Evolutionary conservation across 352 stramenopile species (phyloP).

Genomic region (Phytophthora vignae): DNA sequence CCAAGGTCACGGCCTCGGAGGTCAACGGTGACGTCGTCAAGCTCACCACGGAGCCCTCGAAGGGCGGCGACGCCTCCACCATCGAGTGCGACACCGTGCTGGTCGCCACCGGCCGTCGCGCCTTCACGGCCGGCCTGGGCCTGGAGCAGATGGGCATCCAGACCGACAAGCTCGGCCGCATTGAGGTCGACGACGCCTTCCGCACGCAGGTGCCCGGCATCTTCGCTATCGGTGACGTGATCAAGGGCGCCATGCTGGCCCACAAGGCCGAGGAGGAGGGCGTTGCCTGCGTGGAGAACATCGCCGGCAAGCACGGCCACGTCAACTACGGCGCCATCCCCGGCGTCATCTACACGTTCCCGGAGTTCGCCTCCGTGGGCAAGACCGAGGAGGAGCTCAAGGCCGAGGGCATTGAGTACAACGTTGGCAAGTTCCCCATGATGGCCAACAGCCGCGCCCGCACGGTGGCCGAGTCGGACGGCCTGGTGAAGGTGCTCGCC

Average conservation of each 20-base stretch:
- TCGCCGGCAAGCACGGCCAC: slow-evolving; percentile 97
- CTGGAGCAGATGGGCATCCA: slow-evolving; percentile 98
- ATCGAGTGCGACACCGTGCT: slow-evolving; percentile 87
- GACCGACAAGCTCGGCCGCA: slow-evolving; percentile 96
- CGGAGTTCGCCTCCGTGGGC: slow-evolving; percentile 95
- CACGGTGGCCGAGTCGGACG: slow-evolving; percentile 94
- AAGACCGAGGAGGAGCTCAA: slow-evolving; percentile 99
- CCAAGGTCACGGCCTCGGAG: slow-evolving; percentile 96
- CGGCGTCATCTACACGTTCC: slow-evolving; percentile 98
- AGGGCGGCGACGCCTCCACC: slow-evolving; percentile 56
- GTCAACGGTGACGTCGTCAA: slow-evolving; percentile 94
- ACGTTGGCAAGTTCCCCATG: slow-evolving; percentile 98
- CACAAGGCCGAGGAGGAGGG: slow-evolving; percentile 99
- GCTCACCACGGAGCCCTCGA: slow-evolving; percentile 94
- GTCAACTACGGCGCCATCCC: slow-evolving; percentile 99
- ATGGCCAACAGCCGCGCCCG: slow-evolving; percentile 97
- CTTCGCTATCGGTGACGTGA: slow-evolving; percentile 98
- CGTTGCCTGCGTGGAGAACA: slow-evolving; percentile 97
- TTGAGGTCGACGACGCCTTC: slow-evolving; percentile 98
- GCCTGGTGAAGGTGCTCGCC: slow-evolving; percentile 98
- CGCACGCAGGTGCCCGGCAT: slow-evolving; percentile 94
- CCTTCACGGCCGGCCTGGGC: slow-evolving; percentile 96
- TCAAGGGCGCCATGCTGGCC: slow-evolving; percentile 98
- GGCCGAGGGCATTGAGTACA: slow-evolving; percentile 94
- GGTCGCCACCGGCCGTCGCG: slow-evolving; percentile 92